Percentiles rank a stretch among this genome's conserved stretches.
These are phyloP conservation scores for Xylaria sp. DNA, from an alignment of 2,329 filamentous ascomycete species.

Conservation along the genomic window DNA sequence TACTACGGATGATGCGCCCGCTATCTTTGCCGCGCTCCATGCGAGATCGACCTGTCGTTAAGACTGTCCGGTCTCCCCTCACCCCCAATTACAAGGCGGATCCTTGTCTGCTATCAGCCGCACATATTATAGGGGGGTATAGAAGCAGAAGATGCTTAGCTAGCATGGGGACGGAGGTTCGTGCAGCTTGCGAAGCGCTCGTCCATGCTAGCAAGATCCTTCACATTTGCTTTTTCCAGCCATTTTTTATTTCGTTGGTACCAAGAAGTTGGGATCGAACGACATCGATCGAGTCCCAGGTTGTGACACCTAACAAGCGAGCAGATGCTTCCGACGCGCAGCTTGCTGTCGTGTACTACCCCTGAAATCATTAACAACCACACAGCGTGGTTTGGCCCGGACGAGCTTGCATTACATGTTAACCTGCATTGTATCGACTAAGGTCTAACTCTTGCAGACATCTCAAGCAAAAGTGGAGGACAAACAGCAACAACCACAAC, in stretches of 20 bases:
- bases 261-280: conserved; percentile 37
- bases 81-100: conserved; percentile 27
- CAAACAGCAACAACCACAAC: conserved; percentile 16
- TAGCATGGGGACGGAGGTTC: conserved; percentile 30
- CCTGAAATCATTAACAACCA: conserved; percentile 35
- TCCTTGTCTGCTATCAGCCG: conserved; percentile 31
- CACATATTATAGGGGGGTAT: conserved; percentile 27
- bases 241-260: conserved; percentile 20
- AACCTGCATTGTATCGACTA: conserved; percentile 9
- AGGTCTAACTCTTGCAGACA: conserved; percentile 19
- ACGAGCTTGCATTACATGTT: conserved; percentile 16
- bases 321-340: conserved; percentile 35
- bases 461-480: conserved; percentile 10
- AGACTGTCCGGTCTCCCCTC: conserved; percentile 17
- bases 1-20: conserved; percentile 29
- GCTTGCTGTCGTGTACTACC: conserved; percentile 27
- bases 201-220: conserved; percentile 19
- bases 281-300: conserved; percentile 37
- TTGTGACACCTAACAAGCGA: conserved; percentile 27
- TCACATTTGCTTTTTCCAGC: conserved; percentile 14
- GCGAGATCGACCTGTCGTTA: conserved; percentile 32
- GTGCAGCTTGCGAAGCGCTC: conserved; percentile 26
- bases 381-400: conserved; percentile 9
- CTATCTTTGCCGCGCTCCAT: conserved; percentile 31
- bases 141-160: conserved; percentile 26